These are phyloP conservation scores for Bjerkandera adusta DNA, from an alignment of 1,284 basidiomycete genomes.

Conservation along the genomic window DNA sequence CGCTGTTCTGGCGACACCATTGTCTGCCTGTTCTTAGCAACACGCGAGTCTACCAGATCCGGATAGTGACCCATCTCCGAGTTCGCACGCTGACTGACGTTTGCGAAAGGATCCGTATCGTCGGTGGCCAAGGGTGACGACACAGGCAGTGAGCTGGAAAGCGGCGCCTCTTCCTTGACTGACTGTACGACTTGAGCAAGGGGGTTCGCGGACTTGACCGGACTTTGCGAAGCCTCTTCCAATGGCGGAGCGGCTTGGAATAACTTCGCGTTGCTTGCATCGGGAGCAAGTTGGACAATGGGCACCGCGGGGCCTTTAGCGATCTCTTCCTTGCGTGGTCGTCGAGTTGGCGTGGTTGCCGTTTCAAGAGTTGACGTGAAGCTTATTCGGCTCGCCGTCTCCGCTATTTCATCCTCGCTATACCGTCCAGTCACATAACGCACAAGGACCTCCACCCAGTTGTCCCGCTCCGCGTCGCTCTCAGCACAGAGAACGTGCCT, in stretches of 20 bases:
- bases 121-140: constrained; percentile 43
- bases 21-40: constrained; percentile 32
- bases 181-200: constrained; percentile 35
- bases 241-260: constrained; percentile 46
- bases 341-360: constrained; percentile 33
- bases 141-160: constrained; percentile 56
- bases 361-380: constrained; percentile 38
- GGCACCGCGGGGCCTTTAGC: constrained; percentile 57
- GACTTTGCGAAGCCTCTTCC: constrained; percentile 25
- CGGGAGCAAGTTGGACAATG: constrained; percentile 54
- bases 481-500: constrained; percentile 95
- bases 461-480: constrained; percentile 89
- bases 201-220: constrained; percentile 56
- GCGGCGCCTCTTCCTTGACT: constrained; percentile 45
- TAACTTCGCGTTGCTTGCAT: constrained; percentile 59
- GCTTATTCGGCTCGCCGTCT: constrained; percentile 42
- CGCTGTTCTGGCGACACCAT: constrained; percentile 56
- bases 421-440: constrained; percentile 75
- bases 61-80: constrained; percentile 79
- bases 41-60: constrained; percentile 49
- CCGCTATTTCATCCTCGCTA: constrained; percentile 51
- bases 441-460: constrained; percentile 93
- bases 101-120: constrained; percentile 34
- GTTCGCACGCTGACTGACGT: constrained; percentile 56
- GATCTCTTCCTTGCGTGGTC: constrained; percentile 58